Evolutionary conservation across 805 yeast species (phyloP).

Genomic region (Lipomyces lipofer): DNA sequence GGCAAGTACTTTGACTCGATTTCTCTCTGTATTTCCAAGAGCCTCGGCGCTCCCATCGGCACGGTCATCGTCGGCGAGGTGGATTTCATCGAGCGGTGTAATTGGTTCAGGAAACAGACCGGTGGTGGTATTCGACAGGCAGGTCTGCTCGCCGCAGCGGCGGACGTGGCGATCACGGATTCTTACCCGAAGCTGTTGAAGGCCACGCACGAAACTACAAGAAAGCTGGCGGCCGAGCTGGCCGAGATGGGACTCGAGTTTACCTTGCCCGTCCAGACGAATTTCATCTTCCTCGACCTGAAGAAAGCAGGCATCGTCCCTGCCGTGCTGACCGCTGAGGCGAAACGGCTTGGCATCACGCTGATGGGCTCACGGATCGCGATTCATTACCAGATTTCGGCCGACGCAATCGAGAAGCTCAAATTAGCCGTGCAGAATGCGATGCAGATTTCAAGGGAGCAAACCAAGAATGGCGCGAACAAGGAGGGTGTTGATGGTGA

Average conservation of each 20-base stretch:
- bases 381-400: slow-evolving; percentile 69
- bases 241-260: slow-evolving; percentile 52
- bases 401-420: slow-evolving; percentile 56
- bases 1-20: slow-evolving; percentile 83
- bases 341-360: slow-evolving; percentile 60
- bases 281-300: slow-evolving; percentile 72
- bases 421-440: slow-evolving; percentile 47
- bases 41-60: slow-evolving; percentile 93
- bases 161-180: slow-evolving; percentile 70
- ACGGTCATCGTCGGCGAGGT: slow-evolving; percentile 74
- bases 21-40: slow-evolving; percentile 83
- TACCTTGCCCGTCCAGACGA: slow-evolving; percentile 78
- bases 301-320: slow-evolving; percentile 57
- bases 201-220: slow-evolving; percentile 53
- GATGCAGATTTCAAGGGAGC: slow-evolving; percentile 16
- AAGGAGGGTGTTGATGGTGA: not conserved
- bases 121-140: slow-evolving; percentile 94
- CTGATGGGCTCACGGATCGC: slow-evolving; percentile 75
- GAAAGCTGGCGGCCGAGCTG: slow-evolving; percentile 51
- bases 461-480: not conserved
- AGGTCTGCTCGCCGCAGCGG: slow-evolving; percentile 81
- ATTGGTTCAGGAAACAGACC: slow-evolving; percentile 84
- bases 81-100: slow-evolving; percentile 63
- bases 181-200: slow-evolving; percentile 58
- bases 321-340: slow-evolving; percentile 53